phyloP scores from a whole-genome alignment of 2,329 filamentous ascomycete species.

The Neopestalotiopsis rosae region DNA sequence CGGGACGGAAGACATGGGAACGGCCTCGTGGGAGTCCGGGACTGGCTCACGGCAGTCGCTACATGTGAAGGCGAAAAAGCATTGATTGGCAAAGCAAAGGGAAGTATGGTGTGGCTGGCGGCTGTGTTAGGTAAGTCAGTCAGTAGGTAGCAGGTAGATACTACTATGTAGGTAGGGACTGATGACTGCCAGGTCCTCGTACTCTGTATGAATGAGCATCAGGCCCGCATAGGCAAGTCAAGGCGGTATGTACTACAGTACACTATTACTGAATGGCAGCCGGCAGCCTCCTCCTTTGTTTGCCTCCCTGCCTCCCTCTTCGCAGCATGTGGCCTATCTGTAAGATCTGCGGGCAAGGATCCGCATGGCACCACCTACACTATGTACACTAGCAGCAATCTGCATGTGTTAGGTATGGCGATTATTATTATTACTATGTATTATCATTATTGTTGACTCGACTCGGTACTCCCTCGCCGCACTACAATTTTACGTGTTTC shows the following conservation, averaged over 20 bases:
- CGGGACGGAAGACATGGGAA: neutral
- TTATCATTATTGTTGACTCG: neutral
- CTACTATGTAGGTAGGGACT: too few relatives aligned
- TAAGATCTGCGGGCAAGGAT: constrained; percentile 1
- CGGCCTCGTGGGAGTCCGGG: neutral
- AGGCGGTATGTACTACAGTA: neutral
- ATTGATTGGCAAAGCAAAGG: neutral
- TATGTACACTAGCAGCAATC: neutral
- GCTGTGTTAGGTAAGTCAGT: neutral
- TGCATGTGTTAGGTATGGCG: neutral
- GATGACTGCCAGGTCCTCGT: too few relatives aligned
- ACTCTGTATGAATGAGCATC: too few relatives aligned
- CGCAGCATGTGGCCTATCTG: neutral
- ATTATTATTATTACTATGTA: neutral
- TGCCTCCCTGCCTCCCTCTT: neutral
- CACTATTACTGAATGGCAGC: neutral
- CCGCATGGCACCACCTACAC: neutral
- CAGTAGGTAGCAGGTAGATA: too few relatives aligned
- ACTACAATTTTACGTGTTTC: neutral
- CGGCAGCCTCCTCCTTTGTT: neutral
- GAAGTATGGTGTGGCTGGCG: neutral
- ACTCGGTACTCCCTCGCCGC: neutral
- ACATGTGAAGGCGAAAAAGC: neutral
- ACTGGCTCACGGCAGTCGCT: neutral
- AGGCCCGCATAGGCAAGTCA: neutral